These are phyloP conservation scores for Parafenestella ontariensis DNA, from an alignment of 2,329 filamentous ascomycete species.

Conservation along the genomic window DNA sequence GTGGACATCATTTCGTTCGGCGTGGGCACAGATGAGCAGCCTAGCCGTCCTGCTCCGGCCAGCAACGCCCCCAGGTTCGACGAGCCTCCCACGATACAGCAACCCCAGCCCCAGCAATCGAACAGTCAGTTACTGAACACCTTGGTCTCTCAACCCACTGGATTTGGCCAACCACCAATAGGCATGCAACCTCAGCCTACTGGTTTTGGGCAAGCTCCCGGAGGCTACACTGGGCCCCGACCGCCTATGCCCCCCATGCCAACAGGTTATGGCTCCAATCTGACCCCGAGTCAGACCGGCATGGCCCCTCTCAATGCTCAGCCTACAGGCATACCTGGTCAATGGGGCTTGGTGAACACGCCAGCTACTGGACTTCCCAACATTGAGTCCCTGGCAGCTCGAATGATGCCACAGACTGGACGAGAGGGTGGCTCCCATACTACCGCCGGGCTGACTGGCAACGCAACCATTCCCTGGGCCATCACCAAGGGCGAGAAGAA, in stretches of 20 bases:
- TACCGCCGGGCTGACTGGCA: constrained; percentile 85
- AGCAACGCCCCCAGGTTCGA: constrained; percentile 77
- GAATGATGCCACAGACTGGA: constrained; percentile 97
- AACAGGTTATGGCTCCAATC: constrained; percentile 53
- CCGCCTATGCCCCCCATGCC: constrained; percentile 87
- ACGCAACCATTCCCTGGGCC: constrained; percentile 96
- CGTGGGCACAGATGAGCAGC: constrained; percentile 72
- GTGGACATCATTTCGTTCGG: constrained; percentile 99
- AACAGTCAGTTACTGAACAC: constrained; percentile 68
- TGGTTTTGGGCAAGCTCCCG: constrained; percentile 70
- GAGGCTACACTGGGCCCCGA: constrained; percentile 80
- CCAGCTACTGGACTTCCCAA: constrained; percentile 89
- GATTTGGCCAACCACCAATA: constrained; percentile 68
- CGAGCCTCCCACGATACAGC: constrained; percentile 60
- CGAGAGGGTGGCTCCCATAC: constrained; percentile 82
- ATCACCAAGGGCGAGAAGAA: constrained; percentile 99
- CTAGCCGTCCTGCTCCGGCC: constrained; percentile 57
- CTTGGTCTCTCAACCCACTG: constrained; percentile 61
- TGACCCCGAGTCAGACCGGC: constrained; percentile 70
- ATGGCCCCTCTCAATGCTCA: constrained; percentile 78
- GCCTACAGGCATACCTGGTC: constrained; percentile 88
- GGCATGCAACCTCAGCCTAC: constrained; percentile 59
- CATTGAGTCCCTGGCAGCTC: constrained; percentile 87
- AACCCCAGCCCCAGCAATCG: constrained; percentile 69
- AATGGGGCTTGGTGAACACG: constrained; percentile 98